Conservation (phyloP, 208 protist species). For the Wallacemonas sp. region DNA sequence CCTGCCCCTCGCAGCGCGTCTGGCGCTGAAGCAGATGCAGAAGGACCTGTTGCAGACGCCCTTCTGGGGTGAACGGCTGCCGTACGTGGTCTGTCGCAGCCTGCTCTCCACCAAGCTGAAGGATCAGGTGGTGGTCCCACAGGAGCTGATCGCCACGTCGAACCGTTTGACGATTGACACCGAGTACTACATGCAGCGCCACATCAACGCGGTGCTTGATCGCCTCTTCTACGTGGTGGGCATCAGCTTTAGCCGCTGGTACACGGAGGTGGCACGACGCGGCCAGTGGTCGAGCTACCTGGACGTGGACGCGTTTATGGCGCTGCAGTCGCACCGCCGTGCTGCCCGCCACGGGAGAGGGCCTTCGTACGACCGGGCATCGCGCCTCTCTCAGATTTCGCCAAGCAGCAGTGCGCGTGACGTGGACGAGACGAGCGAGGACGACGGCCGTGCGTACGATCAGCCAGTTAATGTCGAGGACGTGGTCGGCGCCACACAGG, state of each 20-base stretch:
- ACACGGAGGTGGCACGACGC: slow-evolving; percentile 46
- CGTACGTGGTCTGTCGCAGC: slow-evolving; percentile 64
- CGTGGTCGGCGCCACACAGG: background rate
- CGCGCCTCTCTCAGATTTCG: no score
- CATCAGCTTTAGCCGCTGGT: slow-evolving; percentile 64
- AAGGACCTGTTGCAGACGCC: slow-evolving; percentile 51
- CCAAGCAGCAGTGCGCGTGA: background rate
- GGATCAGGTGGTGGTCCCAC: slow-evolving; percentile 61
- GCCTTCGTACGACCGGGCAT: no score
- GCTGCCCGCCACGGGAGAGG: no score
- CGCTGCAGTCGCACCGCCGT: background rate
- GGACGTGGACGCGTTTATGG: background rate
- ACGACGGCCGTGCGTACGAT: background rate
- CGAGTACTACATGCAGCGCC: slow-evolving; percentile 76
- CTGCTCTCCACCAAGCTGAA: slow-evolving; percentile 33
- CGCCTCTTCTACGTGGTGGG: slow-evolving; percentile 77
- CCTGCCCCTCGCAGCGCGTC: slow-evolving; percentile 61
- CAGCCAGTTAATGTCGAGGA: background rate
- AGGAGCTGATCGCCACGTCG: slow-evolving; percentile 34
- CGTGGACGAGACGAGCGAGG: background rate
- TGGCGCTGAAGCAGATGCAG: slow-evolving; percentile 62
- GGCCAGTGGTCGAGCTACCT: slow-evolving; percentile 15
- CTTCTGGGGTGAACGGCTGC: slow-evolving; percentile 76
- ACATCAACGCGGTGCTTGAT: slow-evolving; percentile 77
- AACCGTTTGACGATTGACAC: slow-evolving; percentile 34